Evolutionary conservation across 2,329 filamentous ascomycete species (phyloP), one percentile per base, ranked within the genome.

Genomic region (Arachnomyces sp.): DNA sequence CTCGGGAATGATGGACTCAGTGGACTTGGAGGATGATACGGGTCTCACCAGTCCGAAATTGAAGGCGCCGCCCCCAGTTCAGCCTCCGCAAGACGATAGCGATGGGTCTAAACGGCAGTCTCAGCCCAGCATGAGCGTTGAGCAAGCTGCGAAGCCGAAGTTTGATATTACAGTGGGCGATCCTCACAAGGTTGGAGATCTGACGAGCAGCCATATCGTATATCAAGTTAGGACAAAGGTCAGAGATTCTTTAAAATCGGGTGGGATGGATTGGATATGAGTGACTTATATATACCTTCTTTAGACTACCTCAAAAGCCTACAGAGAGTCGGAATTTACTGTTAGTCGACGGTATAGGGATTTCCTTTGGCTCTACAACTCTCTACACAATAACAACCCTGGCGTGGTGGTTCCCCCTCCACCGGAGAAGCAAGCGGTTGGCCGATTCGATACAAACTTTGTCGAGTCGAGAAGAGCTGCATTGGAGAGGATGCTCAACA

Each of bases 401-500:
- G 92, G 92, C 42, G 82, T 95, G 29, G 88, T 98, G 21, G 86
- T 98, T 9, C 92, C 92, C 0, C 90, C 92, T 6, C 92, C 92
- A 0, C 92, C 92, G 1, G 92, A 98, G 68, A 98, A 98, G 71
- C 92, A 98, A 67, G 89, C 90, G 6, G 86, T 98, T 41, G 90
- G 90, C 45, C 81, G 92, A 30, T 98, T 98, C 59, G 90, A 98
- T 64, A 86, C 79, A 51, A 93, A 95, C 62, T 98, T 98, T 64
- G 88, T 98, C 47, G 92, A 98, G 65, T 87, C 86, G 32, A 76
- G 92, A 54, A 78, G 92, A 52, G 85, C 88, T 46, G 92, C 92
- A 11, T 69, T 98, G 43, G 92, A 98, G 66, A 86, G 92, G 60
- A 98, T 98, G 92, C 72, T 95, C 40, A 96, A 95, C 75, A 96